Base-by-base conservation (phyloP, 768 basidiomycete species). In the Podaxis sp. region DNA sequence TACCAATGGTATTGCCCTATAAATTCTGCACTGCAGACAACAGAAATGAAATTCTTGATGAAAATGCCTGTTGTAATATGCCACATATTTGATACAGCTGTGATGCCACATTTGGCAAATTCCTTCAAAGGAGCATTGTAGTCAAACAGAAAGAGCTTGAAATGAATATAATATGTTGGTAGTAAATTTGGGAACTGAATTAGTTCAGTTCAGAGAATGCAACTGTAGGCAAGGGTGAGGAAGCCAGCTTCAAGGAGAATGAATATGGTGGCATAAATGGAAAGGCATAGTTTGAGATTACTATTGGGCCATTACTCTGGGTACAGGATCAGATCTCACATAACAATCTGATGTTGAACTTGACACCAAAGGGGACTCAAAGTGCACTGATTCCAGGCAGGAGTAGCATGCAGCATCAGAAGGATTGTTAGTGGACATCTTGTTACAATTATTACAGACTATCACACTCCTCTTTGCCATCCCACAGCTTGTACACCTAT, bases 11-110 rank as follows among this genome's bases (percentile, higher is more conserved):
- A 17, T n/a, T 28, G 56, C 15, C 22, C 41, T 7, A 30, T 44
- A n/a, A 30, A 57, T 28, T 57, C 56, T 17, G 40, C 56, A 28
- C 56, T 57, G 40, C 30, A 57, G 37, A 46, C 26, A 17, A 26
- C 17, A 30, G 4, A 13, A 10, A 46, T 30, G n/a, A 57, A 4
- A 17, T 57, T 33, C 38, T 57, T 57, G 22, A 33, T 20, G 10
- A 46, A 26, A 44, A 46, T 12, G 38, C 40, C 56, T 20, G 56
- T 22, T 22, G 46, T 8, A 2, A n/a, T 44, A 46, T 57, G 56
- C 56, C 56, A 57, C 28, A 28, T 4, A n/a, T 28, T 30, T 13
- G 56, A 41, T 6, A 57, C 17, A 5, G 26, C 56, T n/a, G 41
- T 57, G 5, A 28, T 8, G 17, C 17, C n/a, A n/a, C 24, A 12